phyloP scores from a whole-genome alignment of 2,329 filamentous ascomycete genomes.

The Geosmithia flava region DNA sequence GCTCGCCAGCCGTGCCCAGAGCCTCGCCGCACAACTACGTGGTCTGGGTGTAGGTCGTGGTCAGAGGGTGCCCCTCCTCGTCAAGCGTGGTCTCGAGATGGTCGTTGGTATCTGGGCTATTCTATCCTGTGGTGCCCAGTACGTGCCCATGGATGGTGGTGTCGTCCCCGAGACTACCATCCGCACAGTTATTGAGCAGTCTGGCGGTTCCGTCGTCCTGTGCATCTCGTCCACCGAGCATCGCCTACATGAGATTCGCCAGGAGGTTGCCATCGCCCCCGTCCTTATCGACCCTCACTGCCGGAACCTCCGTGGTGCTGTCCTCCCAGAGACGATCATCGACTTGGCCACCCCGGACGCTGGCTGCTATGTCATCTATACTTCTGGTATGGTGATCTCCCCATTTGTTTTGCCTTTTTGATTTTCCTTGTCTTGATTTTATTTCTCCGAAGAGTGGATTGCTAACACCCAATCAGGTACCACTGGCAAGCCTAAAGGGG shows the following conservation, averaged over 20 bases:
- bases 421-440: not conserved
- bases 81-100: conserved; percentile 42
- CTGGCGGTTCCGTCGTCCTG: conserved; percentile 28
- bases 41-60: conserved; percentile 24
- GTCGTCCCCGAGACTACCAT: conserved; percentile 35
- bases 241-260: conserved; percentile 15
- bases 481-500: conserved; percentile 6
- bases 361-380: conserved; percentile 7
- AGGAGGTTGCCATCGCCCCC: conserved; percentile 4
- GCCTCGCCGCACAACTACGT: conserved; percentile 25
- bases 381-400: conserved; percentile 1
- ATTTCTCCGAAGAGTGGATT: not conserved
- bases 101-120: conserved; percentile 43
- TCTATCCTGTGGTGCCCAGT: conserved; percentile 44
- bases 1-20: conserved; percentile 27
- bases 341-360: conserved; percentile 8
- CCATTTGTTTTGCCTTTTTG: not conserved
- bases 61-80: conserved; percentile 41
- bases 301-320: not conserved
- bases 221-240: conserved; percentile 28
- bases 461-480: conserved; percentile 4
- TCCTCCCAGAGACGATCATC: conserved; percentile 8
- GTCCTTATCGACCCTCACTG: conserved; percentile 16
- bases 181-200: conserved; percentile 34
- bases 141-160: conserved; percentile 45